Base-by-base conservation (phyloP, 176 grass and related monocot genomes). In the Miscanthus lutarioriparius region DNA sequence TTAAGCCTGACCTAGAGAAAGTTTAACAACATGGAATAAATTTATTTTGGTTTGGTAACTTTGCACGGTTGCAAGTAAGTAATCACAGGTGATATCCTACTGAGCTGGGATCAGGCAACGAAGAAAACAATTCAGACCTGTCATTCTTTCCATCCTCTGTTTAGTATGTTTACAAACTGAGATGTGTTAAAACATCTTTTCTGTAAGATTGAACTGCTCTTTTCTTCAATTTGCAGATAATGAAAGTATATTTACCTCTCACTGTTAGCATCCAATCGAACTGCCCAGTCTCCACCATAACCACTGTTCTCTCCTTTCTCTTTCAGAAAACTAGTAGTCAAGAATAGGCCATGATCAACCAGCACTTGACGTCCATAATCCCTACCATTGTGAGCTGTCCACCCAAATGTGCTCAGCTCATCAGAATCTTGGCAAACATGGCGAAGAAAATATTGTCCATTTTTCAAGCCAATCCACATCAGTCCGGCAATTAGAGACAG, bases 341-440 rank as follows among this genome's bases (percentile, higher is more conserved):
- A 84, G 20, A 84, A 36, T 37, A 98, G 75, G 32, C 84, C 93
- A 82, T 94, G 89, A 92, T 98, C 96, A 39, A 86, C 83, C 71
- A 98, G 70, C 77, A 89, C 66, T 83, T 98, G 96, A 16, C 17
- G 91, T 56, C 96, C 96, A 80, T 96, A 98, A 82, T 96, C 85
- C 87, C 89, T 88, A 67, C 96, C 96, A 82, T 98, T 92, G 81
- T 98, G 96, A 86, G 93, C 84, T 64, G 39, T 86, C 96, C 96
- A 96, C 45, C 96, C 93, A 74, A 94, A 98, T 71, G 85, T 90
- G 74, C 81, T 93, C 68, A 98, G 93, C 43, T 88, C 93, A 71
- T 98, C 96, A 79, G 93, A 95, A 91, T 98, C 93, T 90, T 98
- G 91, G 67, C 96, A 98, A 86, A 95, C 91, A 67, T 98, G 93